phyloP scores from a whole-genome alignment of 495 filamentous ascomycete genomes.

The Tuber aestivum region DNA sequence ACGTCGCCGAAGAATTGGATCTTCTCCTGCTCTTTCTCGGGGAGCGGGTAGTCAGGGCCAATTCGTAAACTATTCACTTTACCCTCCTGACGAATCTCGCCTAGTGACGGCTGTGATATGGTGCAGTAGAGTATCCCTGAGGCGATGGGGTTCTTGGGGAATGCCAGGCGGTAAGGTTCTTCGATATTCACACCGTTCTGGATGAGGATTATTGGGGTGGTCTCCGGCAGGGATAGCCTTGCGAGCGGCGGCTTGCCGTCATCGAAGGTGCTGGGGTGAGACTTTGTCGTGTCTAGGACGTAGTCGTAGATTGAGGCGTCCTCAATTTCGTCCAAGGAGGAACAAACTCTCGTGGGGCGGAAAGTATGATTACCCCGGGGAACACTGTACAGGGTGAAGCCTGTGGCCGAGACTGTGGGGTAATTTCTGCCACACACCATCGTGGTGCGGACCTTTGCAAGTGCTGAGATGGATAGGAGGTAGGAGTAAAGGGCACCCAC shows the following conservation, averaged over 20 bases:
- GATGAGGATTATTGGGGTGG: conserved; percentile 53
- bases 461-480: conserved; percentile 22
- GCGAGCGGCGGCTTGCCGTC: conserved; percentile 49
- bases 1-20: conserved; percentile 44
- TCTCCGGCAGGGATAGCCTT: conserved; percentile 48
- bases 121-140: conserved; percentile 53
- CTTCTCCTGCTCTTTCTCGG: conserved; percentile 21
- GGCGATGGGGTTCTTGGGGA: conserved; percentile 51
- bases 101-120: conserved; percentile 47
- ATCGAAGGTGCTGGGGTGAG: conserved; percentile 48
- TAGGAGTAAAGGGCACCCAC: conserved; percentile 36
- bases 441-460: conserved; percentile 21
- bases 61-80: conserved; percentile 44
- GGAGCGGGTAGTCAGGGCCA: conserved; percentile 45
- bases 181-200: conserved; percentile 65
- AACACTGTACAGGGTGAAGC: conserved; percentile 23
- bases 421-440: conserved; percentile 31
- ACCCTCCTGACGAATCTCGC: conserved; percentile 49
- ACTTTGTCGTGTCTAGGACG: conserved; percentile 57
- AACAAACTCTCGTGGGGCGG: conserved; percentile 20
- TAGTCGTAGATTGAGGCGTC: conserved; percentile 50
- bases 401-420: conserved; percentile 13
- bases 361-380: conserved; percentile 23
- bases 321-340: conserved; percentile 5
- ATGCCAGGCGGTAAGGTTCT: conserved; percentile 49